phyloP scores from a whole-genome alignment of 2,329 filamentous ascomycete species.

The Dothistroma septosporum region DNA sequence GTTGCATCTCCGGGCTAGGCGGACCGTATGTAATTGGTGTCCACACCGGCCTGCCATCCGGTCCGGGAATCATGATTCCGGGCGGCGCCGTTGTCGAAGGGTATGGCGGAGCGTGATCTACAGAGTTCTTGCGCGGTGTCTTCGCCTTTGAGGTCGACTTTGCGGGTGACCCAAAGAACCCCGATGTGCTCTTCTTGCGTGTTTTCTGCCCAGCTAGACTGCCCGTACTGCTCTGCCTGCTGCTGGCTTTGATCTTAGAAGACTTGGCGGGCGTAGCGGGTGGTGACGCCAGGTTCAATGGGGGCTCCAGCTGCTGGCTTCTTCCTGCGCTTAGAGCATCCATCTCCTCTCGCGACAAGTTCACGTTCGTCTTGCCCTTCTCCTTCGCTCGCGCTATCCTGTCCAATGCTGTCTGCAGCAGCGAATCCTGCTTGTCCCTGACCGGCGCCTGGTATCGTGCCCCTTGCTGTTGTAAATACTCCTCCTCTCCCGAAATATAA shows the following conservation, averaged over 20 bases:
- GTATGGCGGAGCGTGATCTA: constrained; percentile 22
- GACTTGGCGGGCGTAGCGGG: constrained; percentile 29
- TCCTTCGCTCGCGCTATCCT: constrained; percentile 75
- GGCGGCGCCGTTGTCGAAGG: constrained; percentile 32
- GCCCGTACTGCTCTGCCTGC: constrained; percentile 35
- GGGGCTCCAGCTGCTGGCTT: constrained; percentile 27
- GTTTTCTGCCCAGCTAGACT: constrained; percentile 36
- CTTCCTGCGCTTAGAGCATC: constrained; percentile 63
- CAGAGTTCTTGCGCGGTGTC: constrained; percentile 29
- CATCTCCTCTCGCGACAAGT: constrained; percentile 73
- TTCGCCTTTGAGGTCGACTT: constrained; percentile 34
- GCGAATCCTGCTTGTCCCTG: constrained; percentile 65
- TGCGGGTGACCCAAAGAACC: constrained; percentile 35
- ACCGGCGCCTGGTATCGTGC: constrained; percentile 50
- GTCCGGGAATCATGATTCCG: constrained; percentile 47
- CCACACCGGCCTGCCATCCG: constrained; percentile 47
- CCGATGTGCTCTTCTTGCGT: constrained; percentile 32
- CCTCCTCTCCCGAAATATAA: constrained; percentile 48
- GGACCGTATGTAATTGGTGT: constrained; percentile 32
- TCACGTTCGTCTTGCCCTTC: constrained; percentile 73
- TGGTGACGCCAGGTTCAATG: constrained; percentile 29
- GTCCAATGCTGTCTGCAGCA: constrained; percentile 73
- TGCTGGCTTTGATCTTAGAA: constrained; percentile 28
- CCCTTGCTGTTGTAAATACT: constrained; percentile 36
- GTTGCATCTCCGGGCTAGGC: constrained; percentile 23